phyloP scores from a whole-genome alignment of 2,329 filamentous ascomycete genomes.

The Cordyceps tenuipes region DNA sequence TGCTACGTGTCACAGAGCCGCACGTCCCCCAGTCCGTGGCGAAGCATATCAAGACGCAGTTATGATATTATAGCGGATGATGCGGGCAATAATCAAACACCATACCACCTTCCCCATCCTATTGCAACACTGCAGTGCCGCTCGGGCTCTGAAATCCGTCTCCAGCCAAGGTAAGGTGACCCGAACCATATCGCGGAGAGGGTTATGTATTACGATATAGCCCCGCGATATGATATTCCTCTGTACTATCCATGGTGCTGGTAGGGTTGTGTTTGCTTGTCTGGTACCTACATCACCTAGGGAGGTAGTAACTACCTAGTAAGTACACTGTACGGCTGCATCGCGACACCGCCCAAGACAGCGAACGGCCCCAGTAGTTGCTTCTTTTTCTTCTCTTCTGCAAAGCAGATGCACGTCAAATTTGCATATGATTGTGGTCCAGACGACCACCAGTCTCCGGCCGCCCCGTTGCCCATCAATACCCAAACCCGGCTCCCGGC shows the following conservation, averaged over 20 bases:
- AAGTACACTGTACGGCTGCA: too few relatives aligned
- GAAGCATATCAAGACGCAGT: neutral
- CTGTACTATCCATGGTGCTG: too few relatives aligned
- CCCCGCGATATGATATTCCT: neutral
- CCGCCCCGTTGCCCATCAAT: neutral
- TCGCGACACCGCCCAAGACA: neutral
- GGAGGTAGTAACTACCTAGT: too few relatives aligned
- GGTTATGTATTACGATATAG: neutral
- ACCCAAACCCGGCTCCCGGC: neutral
- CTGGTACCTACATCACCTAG: too few relatives aligned
- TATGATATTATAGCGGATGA: neutral
- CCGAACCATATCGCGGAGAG: conserved; percentile 2
- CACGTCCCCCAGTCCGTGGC: neutral
- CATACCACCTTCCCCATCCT: neutral
- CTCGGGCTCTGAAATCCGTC: neutral
- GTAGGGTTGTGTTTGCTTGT: too few relatives aligned
- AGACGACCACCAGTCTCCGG: neutral
- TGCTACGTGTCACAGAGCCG: neutral
- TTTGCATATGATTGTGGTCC: neutral
- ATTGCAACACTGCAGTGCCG: neutral
- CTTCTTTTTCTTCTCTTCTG: neutral
- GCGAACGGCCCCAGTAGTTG: neutral
- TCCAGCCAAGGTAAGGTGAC: neutral
- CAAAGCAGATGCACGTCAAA: neutral
- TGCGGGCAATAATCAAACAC: neutral